These are phyloP conservation scores for Colletotrichum aenigma DNA, from an alignment of 2,329 filamentous ascomycete genomes.

Conservation along the genomic window DNA sequence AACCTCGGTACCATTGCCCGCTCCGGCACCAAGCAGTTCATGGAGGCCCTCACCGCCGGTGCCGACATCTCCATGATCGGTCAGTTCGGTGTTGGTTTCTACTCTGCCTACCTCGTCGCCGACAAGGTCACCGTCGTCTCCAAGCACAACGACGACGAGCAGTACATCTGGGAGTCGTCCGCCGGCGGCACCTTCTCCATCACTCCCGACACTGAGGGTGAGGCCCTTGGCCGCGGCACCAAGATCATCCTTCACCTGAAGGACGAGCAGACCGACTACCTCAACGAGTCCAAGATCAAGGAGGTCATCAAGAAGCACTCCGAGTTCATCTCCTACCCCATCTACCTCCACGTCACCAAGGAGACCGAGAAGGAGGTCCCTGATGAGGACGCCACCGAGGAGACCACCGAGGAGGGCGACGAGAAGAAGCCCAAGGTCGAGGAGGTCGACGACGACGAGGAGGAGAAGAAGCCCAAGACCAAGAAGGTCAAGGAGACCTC, in stretches of 20 bases:
- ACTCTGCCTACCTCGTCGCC: slow-evolving; percentile 99
- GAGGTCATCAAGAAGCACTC: slow-evolving; percentile 99
- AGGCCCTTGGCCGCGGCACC: slow-evolving; percentile 90
- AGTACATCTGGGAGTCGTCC: slow-evolving; percentile 99
- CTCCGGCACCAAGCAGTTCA: slow-evolving; percentile 99
- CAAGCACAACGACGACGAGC: slow-evolving; percentile 99
- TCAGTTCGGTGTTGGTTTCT: slow-evolving; percentile 99
- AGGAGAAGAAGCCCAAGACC: slow-evolving; percentile 95
- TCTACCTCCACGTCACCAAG: slow-evolving; percentile 99
- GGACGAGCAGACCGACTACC: slow-evolving; percentile 98
- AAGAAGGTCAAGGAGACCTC: slow-evolving; percentile 99
- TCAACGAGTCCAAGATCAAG: slow-evolving; percentile 99
- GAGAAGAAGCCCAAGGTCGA: slow-evolving; percentile 97
- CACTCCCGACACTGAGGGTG: slow-evolving; percentile 85
- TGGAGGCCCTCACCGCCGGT: slow-evolving; percentile 98
- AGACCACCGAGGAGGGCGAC: slow-evolving; percentile 68
- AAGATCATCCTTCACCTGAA: slow-evolving; percentile 99
- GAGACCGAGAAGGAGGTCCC: slow-evolving; percentile 99
- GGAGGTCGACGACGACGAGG: slow-evolving; percentile 87
- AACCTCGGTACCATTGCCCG: slow-evolving; percentile 99
- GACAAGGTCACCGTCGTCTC: slow-evolving; percentile 95
- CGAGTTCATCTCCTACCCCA: slow-evolving; percentile 99
- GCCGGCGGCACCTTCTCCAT: slow-evolving; percentile 98
- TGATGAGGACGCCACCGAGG: slow-evolving; percentile 83
- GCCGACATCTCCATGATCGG: slow-evolving; percentile 99